phyloP scores from a whole-genome alignment of 306 rosid genomes.

The Fragaria iinumae region DNA sequence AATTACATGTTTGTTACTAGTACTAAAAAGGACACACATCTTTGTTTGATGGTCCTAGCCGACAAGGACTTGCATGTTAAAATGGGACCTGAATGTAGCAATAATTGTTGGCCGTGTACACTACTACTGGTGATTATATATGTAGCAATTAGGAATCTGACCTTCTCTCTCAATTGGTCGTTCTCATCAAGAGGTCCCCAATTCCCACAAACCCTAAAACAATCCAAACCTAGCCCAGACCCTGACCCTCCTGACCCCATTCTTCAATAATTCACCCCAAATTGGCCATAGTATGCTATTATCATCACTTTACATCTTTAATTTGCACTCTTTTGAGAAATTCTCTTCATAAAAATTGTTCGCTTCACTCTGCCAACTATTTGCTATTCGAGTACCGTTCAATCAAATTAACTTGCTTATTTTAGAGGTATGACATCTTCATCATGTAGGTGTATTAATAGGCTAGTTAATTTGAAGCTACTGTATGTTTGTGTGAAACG shows the following conservation, averaged over 20 bases:
- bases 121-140: slow-evolving; percentile 17
- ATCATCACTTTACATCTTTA: too few species aligned
- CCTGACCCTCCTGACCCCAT: slow-evolving; percentile 28
- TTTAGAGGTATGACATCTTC: too few species aligned
- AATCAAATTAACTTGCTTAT: too few species aligned
- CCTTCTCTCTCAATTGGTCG: slow-evolving; percentile 29
- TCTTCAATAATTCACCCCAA: slow-evolving; percentile 48
- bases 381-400: neutral
- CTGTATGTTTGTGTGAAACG: too few species aligned
- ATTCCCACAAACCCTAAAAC: slow-evolving; percentile 16
- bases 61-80: slow-evolving; percentile 24
- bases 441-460: too few species aligned
- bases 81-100: slow-evolving; percentile 32
- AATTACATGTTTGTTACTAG: neutral
- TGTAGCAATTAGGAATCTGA: slow-evolving; percentile 33
- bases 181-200: slow-evolving; percentile 40
- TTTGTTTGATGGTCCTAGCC: neutral
- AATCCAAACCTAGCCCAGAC: slow-evolving; percentile 46
- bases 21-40: neutral
- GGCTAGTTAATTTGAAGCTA: neutral
- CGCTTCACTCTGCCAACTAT: too few species aligned
- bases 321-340: too few species aligned
- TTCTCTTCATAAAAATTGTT: neutral
- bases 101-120: slow-evolving; percentile 34
- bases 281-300: neutral